Conservation (phyloP, 2,329 filamentous ascomycete species). For the Conoideocrella luteorostrata region DNA sequence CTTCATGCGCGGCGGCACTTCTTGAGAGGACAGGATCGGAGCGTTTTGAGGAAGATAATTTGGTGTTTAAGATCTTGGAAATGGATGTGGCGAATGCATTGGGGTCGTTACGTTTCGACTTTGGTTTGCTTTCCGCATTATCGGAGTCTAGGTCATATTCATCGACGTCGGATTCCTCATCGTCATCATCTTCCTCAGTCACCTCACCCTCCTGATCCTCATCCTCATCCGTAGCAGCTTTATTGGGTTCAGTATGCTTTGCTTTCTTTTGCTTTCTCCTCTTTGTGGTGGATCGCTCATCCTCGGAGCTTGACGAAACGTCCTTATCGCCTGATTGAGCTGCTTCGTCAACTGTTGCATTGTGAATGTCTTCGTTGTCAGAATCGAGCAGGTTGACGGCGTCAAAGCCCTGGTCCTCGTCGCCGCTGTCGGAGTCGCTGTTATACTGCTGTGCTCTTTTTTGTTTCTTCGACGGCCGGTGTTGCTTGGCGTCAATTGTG, state of each 20-base stretch:
- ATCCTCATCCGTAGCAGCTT: slow-evolving; percentile 14
- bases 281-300: slow-evolving; percentile 18
- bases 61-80: slow-evolving; percentile 85
- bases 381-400: slow-evolving; percentile 50
- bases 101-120: slow-evolving; percentile 87
- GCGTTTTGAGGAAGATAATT: slow-evolving; percentile 74
- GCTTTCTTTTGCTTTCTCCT: too few relatives aligned
- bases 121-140: slow-evolving; percentile 28
- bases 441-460: slow-evolving; percentile 42
- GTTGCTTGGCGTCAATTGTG: slow-evolving; percentile 21
- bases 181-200: slow-evolving; percentile 34
- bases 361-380: slow-evolving; percentile 52
- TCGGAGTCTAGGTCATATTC: slow-evolving; percentile 24
- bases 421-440: slow-evolving; percentile 41
- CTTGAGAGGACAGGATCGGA: slow-evolving; percentile 88
- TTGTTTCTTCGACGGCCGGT: slow-evolving; percentile 46
- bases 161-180: slow-evolving; percentile 29
- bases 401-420: slow-evolving; percentile 37
- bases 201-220: slow-evolving; percentile 23
- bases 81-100: slow-evolving; percentile 87
- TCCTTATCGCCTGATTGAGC: slow-evolving; percentile 13
- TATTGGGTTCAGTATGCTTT: slow-evolving; percentile 15
- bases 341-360: slow-evolving; percentile 45
- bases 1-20: slow-evolving; percentile 66
- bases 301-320: slow-evolving; percentile 29